These are phyloP conservation scores for Planoprotostelium fungivorum DNA, from an alignment of 78 protist genomes.

Conservation along the genomic window DNA sequence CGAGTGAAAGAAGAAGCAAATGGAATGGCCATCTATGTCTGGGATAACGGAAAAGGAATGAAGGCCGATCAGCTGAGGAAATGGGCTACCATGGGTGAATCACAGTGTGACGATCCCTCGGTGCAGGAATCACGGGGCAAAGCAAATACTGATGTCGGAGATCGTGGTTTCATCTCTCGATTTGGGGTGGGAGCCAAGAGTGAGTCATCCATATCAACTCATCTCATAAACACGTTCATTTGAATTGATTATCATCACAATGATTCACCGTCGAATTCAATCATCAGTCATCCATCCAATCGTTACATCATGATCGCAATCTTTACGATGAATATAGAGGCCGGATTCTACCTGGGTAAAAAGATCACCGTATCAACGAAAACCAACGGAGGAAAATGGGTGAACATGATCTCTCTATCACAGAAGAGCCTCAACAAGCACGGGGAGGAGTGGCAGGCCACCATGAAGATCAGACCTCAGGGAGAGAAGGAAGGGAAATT, in stretches of 20 bases:
- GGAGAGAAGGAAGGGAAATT: conserved; percentile 54
- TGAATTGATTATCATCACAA: no score
- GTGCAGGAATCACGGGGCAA: neutral
- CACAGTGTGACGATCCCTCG: conserved; percentile 15
- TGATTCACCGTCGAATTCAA: no score
- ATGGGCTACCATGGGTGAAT: conserved; percentile 65
- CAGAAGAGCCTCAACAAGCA: conserved; percentile 21
- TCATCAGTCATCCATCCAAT: no score
- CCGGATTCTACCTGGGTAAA: conserved; percentile 50
- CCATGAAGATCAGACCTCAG: conserved; percentile 5
- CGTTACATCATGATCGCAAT: no score
- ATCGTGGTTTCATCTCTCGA: conserved; percentile 51
- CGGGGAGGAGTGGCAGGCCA: neutral
- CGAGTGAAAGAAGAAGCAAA: neutral
- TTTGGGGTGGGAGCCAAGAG: conserved; percentile 65
- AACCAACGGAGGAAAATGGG: conserved; percentile 7
- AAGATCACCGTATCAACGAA: conserved; percentile 31
- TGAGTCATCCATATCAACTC: neutral
- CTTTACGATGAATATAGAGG: conserved; percentile 2
- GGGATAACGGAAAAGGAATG: conserved; percentile 68
- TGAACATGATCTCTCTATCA: conserved; percentile 31
- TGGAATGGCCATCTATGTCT: conserved; percentile 17
- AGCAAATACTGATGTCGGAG: no score
- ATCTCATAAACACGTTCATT: neutral
- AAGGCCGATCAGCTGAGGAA: conserved; percentile 32